These are phyloP conservation scores for Francoa sonchifolia DNA, from an alignment of 441 rosid genomes.

Conservation along the genomic window DNA sequence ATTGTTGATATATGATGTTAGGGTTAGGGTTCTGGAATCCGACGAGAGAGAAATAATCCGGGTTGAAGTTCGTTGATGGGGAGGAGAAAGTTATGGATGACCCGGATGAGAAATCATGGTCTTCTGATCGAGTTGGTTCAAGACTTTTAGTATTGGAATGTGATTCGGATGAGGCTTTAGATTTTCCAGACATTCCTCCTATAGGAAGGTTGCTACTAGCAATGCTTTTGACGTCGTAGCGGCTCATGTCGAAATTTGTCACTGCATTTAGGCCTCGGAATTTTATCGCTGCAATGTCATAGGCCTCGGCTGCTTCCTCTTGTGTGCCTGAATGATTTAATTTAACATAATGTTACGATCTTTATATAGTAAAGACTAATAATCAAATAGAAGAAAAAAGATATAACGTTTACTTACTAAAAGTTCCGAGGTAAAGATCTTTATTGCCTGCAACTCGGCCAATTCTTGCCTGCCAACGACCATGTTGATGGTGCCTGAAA, in stretches of 20 bases:
- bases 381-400: not conserved
- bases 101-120: slow-evolving; percentile 37
- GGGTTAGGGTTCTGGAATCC: slow-evolving; percentile 34
- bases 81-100: slow-evolving; percentile 33
- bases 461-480: slow-evolving; percentile 53
- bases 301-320: slow-evolving; percentile 95
- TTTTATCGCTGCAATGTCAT: slow-evolving; percentile 90
- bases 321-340: slow-evolving; percentile 95
- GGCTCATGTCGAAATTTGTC: slow-evolving; percentile 83
- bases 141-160: slow-evolving; percentile 32
- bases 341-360: too few relatives aligned
- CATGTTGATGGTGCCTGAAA: slow-evolving; percentile 89
- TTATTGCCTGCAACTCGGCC: slow-evolving; percentile 86
- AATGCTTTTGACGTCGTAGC: slow-evolving; percentile 73
- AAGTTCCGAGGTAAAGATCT: slow-evolving; percentile 96
- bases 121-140: slow-evolving; percentile 24
- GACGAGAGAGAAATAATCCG: slow-evolving; percentile 31
- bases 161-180: slow-evolving; percentile 29
- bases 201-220: slow-evolving; percentile 69
- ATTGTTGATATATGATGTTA: slow-evolving; percentile 9
- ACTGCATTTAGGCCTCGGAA: slow-evolving; percentile 79
- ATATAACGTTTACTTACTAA: slow-evolving; percentile 40
- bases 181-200: slow-evolving; percentile 40
- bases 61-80: slow-evolving; percentile 27
- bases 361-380: not conserved